Evolutionary conservation across 208 protist species (phyloP), one percentile per base, ranked within the genome.

Genomic region (Sergeia podlipaevii): DNA sequence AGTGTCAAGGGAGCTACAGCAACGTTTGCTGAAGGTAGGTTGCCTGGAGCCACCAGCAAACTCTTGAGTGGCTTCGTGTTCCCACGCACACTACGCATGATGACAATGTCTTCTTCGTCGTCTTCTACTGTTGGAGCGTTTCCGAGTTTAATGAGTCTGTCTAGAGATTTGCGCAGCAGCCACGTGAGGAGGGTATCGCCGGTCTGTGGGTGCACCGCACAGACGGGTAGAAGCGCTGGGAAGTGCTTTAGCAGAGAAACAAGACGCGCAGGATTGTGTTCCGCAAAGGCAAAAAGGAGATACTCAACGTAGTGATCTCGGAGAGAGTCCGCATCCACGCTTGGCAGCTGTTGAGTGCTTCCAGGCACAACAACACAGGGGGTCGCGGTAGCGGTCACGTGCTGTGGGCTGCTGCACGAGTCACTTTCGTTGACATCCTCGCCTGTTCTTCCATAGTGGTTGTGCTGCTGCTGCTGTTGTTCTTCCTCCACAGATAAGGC

Each of bases 181-280:
- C 66, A 65, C 10, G 69, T 60, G n/a, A 81, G 45, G n/a, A 86
- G 52, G 3, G 63, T 76, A 50, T 86, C 78, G 30, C 65, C 52
- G 2, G 78, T 80, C 36, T 57, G 5, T 10, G 77, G 71, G 45
- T 84, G 57, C 30, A 63, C 33, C 6, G 42, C 56, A 33, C 45
- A 46, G 23, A 42, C 36, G 1, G 51, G 59, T 23, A 82, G 56
- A 23, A 71, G 42, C 39, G 52, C 2, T 3, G 74, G 43, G 29
- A 69, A 74, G 2, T 23, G 17, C 32, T 46, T 24, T n/a, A 82
- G 55, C 18, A 82, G 37, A 13, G 38, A 38, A 11, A 52, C 33
- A 4, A 82, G 61, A 43, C 42, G 49, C 11, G 56, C 58, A 26
- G 68, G 73, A 45, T 81, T 81, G 60, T 81, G 57, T 33, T 81